These are phyloP conservation scores for Fusarium oxysporum DNA, from an alignment of 2,329 filamentous ascomycete species.

Conservation along the genomic window DNA sequence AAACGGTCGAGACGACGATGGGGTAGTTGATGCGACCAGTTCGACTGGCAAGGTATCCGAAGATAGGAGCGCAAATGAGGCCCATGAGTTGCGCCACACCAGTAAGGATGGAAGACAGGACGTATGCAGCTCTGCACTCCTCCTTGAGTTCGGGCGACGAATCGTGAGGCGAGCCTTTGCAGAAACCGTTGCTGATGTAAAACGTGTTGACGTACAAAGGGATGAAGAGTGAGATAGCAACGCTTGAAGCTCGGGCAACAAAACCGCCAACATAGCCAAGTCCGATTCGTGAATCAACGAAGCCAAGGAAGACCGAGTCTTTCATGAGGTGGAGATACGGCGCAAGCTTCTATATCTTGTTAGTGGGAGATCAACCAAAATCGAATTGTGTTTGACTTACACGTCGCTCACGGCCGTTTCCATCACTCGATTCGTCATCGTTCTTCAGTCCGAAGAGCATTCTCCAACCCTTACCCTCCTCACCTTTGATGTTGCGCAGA, in stretches of 20 bases:
- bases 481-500: constrained; percentile 74
- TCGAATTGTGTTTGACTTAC: constrained; percentile 38
- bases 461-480: constrained; percentile 80
- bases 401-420: constrained; percentile 38
- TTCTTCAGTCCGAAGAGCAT: constrained; percentile 61
- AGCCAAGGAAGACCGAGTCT: constrained; percentile 75
- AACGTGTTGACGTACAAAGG: constrained; percentile 93
- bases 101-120: constrained; percentile 86
- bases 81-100: constrained; percentile 90
- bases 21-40: constrained; percentile 77
- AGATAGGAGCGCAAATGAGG: constrained; percentile 84
- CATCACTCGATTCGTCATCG: constrained; percentile 34
- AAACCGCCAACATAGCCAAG: constrained; percentile 94
- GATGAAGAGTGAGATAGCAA: constrained; percentile 94
- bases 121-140: constrained; percentile 87
- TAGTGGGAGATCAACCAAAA: constrained; percentile 1
- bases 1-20: constrained; percentile 75
- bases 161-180: constrained; percentile 73
- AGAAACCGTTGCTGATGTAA: constrained; percentile 84
- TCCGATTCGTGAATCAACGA: constrained; percentile 81
- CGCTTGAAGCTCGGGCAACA: constrained; percentile 92
- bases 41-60: constrained; percentile 85
- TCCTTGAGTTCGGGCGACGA: constrained; percentile 81
- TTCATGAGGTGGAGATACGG: constrained; percentile 71
- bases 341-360: constrained; percentile 52